These are phyloP conservation scores for Hypoxylon sp. DNA, from an alignment of 2,329 filamentous ascomycete species.

Conservation along the genomic window DNA sequence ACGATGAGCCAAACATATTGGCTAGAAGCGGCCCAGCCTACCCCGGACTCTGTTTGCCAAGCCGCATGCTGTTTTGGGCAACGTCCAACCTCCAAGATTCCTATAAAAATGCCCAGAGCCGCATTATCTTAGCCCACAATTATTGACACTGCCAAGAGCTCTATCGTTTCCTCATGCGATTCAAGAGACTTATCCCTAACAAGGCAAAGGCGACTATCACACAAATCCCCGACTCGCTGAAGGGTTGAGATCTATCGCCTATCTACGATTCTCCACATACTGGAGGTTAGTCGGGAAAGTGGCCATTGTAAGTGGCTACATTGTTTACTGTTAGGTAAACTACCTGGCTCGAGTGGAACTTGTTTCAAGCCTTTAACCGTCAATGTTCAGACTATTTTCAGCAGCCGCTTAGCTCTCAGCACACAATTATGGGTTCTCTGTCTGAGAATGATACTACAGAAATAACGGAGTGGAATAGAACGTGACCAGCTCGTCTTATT, in stretches of 20 bases:
- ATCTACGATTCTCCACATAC: conserved; percentile 9
- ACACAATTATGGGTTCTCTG: not conserved
- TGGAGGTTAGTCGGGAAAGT: conserved; percentile 11
- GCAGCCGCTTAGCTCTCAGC: conserved; percentile 8
- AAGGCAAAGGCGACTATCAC: conserved; percentile 31
- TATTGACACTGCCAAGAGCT: conserved; percentile 41
- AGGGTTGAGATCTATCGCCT: conserved; percentile 9
- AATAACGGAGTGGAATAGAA: not conserved
- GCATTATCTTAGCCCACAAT: conserved; percentile 39
- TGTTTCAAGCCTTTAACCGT: conserved; percentile 33
- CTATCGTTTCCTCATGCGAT: conserved; percentile 31
- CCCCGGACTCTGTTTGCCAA: conserved; percentile 41
- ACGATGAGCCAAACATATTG: conserved; percentile 6
- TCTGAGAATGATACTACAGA: conserved; percentile 6
- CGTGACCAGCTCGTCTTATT: not conserved
- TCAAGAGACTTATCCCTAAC: conserved; percentile 28
- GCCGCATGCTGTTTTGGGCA: conserved; percentile 37
- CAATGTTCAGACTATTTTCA: conserved; percentile 25
- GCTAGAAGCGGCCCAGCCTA: conserved; percentile 17
- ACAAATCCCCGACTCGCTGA: conserved; percentile 33
- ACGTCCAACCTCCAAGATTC: conserved; percentile 23
- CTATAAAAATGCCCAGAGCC: conserved; percentile 23
- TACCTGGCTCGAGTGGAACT: conserved; percentile 23
- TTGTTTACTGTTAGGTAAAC: conserved; percentile 17
- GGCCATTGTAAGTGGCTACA: conserved; percentile 1